Evolutionary conservation across 257 asterid species (phyloP), one percentile per base, ranked within the genome.

Genomic region (Lavandula angustifolia): DNA sequence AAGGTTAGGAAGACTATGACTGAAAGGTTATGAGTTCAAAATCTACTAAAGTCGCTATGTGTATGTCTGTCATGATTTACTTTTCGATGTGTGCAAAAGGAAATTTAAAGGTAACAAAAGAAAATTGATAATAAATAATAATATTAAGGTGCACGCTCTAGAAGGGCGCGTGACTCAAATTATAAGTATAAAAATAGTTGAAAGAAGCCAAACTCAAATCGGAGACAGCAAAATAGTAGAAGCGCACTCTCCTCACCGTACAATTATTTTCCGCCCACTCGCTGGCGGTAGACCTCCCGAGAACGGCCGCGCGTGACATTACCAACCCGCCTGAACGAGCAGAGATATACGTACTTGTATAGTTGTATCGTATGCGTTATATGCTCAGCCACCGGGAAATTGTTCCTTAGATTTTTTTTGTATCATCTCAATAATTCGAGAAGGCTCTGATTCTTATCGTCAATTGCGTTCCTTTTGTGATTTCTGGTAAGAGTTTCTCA

Each of bases 271-370:
- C 63, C 69, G 67, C 58, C 72, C 72, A 22, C 79, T 62, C 75
- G 61, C 85, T 87, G 85, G 87, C 58, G 88, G 73, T 76, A 77
- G 72, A 64, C 55, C 81, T 32, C 75, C 58, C 31, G 5, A 22
- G 14, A 57, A 49, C 67, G 29, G 71, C 54, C 71, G 74, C 82
- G 62, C 70, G 51, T 58, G 70, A 41, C 32, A 29, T 40, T 35
- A 44, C 60, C 63, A 6, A 18, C 66, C 55, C 43, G 40, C 61
- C 35, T 55, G 46, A 8, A 12, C 47, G 52, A 43, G 18, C 64
- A 52, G 47, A 1, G 27, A 64, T 72, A 32, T 6, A 42, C 13
- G 48, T 34, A 54, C 10, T 6, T 33, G 44, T 62, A 61, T 59
- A 60, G 50, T 6, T 27, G 44, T 62, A 60, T 59, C 60, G 44